These are phyloP conservation scores for Auricularia heimuer DNA, from an alignment of 768 basidiomycete species.

Conservation along the genomic window DNA sequence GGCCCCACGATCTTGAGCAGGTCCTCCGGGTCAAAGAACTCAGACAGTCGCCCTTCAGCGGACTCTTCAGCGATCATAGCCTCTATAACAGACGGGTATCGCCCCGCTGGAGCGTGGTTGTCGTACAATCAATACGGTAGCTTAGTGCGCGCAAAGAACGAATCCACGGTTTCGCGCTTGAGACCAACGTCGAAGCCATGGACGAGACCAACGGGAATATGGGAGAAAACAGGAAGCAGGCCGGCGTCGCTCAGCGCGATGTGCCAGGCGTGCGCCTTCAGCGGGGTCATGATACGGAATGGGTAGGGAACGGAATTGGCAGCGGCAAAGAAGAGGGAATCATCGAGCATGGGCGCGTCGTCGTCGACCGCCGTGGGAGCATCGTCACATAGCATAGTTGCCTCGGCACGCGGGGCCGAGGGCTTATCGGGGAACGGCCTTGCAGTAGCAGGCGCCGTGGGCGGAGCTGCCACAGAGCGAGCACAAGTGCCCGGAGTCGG, in stretches of 20 bases:
- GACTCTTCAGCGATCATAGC: constrained; percentile 1
- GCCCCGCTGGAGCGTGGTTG: background rate
- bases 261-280: background rate
- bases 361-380: constrained; percentile 9
- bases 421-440: too few relatives aligned
- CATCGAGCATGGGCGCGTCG: background rate
- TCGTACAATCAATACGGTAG: background rate
- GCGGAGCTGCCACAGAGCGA: too few relatives aligned
- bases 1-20: constrained; percentile 20
- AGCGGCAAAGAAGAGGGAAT: background rate
- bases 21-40: constrained; percentile 8
- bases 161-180: background rate
- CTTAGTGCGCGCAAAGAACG: background rate
- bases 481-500: too few relatives aligned
- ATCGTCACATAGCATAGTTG: too few relatives aligned
- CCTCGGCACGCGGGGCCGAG: too few relatives aligned
- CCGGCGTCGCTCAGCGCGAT: background rate
- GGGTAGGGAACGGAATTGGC: background rate
- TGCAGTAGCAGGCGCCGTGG: too few relatives aligned
- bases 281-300: background rate
- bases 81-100: background rate
- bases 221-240: background rate
- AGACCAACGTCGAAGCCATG: background rate
- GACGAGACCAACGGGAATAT: background rate
- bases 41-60: background rate